Evolutionary conservation across 2,329 filamentous ascomycete species (phyloP).

Genomic region (Ascochyta pisi): DNA sequence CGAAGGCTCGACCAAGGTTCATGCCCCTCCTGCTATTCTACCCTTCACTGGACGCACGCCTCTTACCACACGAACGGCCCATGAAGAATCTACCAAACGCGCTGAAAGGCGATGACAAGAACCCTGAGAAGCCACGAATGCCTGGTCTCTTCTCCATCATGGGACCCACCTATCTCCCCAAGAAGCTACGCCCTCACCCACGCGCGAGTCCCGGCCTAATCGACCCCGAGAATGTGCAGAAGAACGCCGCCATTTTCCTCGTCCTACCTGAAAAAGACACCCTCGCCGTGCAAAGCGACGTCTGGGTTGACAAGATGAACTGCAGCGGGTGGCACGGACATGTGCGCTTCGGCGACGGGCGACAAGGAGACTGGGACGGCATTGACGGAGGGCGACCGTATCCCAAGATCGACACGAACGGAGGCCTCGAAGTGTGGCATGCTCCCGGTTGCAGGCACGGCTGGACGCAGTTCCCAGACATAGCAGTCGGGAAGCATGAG

Average conservation of each 20-base stretch:
- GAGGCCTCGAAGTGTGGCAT: slow-evolving; percentile 50
- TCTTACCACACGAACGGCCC: slow-evolving; percentile 51
- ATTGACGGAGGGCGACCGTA: slow-evolving; percentile 26
- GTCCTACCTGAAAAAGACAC: slow-evolving; percentile 52
- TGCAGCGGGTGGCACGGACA: slow-evolving; percentile 40
- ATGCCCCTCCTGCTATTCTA: slow-evolving; percentile 54
- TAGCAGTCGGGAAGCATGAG: slow-evolving; percentile 48
- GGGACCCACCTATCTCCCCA: slow-evolving; percentile 52
- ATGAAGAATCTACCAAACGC: slow-evolving; percentile 46
- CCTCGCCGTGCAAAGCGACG: slow-evolving; percentile 52
- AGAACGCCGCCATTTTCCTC: slow-evolving; percentile 50
- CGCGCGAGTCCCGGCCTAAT: slow-evolving; percentile 52
- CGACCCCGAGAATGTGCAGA: slow-evolving; percentile 44
- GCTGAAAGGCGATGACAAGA: slow-evolving; percentile 42
- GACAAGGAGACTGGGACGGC: slow-evolving; percentile 42
- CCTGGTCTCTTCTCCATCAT: slow-evolving; percentile 50
- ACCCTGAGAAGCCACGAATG: slow-evolving; percentile 36
- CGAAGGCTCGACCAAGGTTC: slow-evolving; percentile 42
- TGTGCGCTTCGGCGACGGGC: slow-evolving; percentile 45
- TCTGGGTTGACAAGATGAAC: slow-evolving; percentile 52
- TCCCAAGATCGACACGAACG: slow-evolving; percentile 28
- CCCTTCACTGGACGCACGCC: slow-evolving; percentile 51
- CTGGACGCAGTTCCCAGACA: slow-evolving; percentile 54
- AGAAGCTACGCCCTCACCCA: slow-evolving; percentile 46
- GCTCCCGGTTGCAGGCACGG: slow-evolving; percentile 48